Base-by-base conservation (phyloP, 2,329 filamentous ascomycete genomes). In the Fusarium globosum region DNA sequence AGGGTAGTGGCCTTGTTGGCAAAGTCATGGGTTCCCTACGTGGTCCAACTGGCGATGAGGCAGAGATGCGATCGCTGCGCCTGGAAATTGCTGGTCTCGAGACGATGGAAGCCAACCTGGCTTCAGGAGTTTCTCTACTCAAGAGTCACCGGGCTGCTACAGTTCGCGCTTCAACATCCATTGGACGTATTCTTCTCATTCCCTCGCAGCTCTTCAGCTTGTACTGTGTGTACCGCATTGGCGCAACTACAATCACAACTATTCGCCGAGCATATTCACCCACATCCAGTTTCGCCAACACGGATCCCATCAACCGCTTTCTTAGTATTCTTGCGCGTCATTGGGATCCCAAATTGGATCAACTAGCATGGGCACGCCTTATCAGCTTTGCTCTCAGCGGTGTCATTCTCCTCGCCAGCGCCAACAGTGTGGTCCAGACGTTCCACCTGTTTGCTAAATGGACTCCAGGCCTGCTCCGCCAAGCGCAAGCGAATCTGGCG, bases 211-310 rank as follows among this genome's bases (percentile, higher is more conserved):
- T 86, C 28, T 97, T 97, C 81, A 91, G 93, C 61, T 73, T 92
- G 55, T 97, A 97, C 86, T 97, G 94, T 84, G 84, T 96, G 39
- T 97, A 96, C 83, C 93, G 94, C 61, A 93, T 97, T 72, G 80
- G 89, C 23, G 92, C 94, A 4, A 96, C 93, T 0, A 86, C 87
- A 1, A 78, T 95, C 10, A 91, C 92, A 4, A 92, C 90, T 3
- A 73, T 93, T 9, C 91, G 91, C 9, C 91, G 93, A 42, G 69
- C 77, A 16, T 80, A 75, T 21, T 80, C 79, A 6, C 80, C 80
- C 4, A 78, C 80, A 21, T 83, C 89, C 42, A 82, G 80, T 71
- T 92, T 94, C 81, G 88, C 92, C 35, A 89, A 89, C 60, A 91
- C 91, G 21, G 95, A 97, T 79, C 94, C 94, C 2, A 93, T 97